Evolutionary conservation across 2,329 filamentous ascomycete species (phyloP).

Genomic region (Botrytis porri): DNA sequence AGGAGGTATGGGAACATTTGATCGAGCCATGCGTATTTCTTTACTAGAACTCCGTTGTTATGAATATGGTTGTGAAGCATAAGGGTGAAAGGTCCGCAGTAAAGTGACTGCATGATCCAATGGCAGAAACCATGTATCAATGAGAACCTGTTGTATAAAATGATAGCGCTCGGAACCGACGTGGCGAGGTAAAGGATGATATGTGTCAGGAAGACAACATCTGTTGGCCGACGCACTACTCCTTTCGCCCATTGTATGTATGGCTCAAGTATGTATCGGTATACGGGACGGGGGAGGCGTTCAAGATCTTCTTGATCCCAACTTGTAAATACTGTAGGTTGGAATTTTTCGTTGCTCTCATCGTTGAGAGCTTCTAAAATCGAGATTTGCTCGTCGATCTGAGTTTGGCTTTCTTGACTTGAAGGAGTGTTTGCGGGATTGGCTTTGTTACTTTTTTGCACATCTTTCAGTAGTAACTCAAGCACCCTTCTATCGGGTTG

Average conservation of each 20-base stretch:
- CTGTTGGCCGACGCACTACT: slow-evolving; percentile 42
- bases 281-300: slow-evolving; percentile 23
- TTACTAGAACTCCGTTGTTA: slow-evolving; percentile 64
- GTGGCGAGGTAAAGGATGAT: slow-evolving; percentile 69
- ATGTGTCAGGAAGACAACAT: slow-evolving; percentile 77
- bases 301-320: slow-evolving; percentile 29
- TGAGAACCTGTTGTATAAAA: slow-evolving; percentile 63
- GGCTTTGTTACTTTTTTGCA: not conserved
- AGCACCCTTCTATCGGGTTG: slow-evolving; percentile 20
- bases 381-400: slow-evolving; percentile 16
- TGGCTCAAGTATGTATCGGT: slow-evolving; percentile 19
- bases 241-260: slow-evolving; percentile 29
- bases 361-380: slow-evolving; percentile 20
- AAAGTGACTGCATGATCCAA: slow-evolving; percentile 62
- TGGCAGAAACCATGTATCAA: slow-evolving; percentile 67
- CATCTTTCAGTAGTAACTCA: slow-evolving; percentile 13
- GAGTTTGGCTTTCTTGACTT: slow-evolving; percentile 2
- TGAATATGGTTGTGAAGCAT: slow-evolving; percentile 87
- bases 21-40: slow-evolving; percentile 57
- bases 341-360: slow-evolving; percentile 24
- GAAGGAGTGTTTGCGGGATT: not conserved
- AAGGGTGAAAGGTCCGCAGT: slow-evolving; percentile 71
- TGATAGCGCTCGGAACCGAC: slow-evolving; percentile 64
- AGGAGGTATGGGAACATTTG: slow-evolving; percentile 67
- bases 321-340: slow-evolving; percentile 29